Conservation (phyloP, 2,329 filamentous ascomycete genomes). For the Aspergillus ustus region DNA sequence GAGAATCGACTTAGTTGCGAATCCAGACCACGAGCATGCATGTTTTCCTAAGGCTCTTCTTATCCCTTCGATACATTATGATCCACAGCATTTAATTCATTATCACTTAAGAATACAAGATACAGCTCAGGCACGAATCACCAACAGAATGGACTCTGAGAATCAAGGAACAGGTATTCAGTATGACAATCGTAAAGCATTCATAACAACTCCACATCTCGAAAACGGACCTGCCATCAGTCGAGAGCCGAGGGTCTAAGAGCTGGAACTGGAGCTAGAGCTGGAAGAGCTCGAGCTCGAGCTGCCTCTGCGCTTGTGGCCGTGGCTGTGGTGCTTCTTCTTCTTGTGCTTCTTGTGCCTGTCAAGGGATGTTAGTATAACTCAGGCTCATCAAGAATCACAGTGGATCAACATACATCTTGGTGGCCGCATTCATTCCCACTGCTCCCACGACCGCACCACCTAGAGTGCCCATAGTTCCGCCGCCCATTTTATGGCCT, state of each 20-base stretch:
- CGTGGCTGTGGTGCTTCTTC: slow-evolving; percentile 31
- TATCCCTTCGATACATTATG: neutral
- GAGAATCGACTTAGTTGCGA: neutral
- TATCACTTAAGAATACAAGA: slow-evolving; percentile 11
- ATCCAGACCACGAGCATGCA: neutral
- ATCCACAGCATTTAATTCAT: neutral
- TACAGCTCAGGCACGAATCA: neutral
- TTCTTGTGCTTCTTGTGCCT: slow-evolving; percentile 34
- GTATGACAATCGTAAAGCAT: neutral
- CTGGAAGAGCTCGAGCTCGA: slow-evolving; percentile 26
- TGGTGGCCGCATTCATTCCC: slow-evolving; percentile 35
- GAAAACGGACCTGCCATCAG: neutral
- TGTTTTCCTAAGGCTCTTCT: neutral
- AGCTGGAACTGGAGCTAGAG: slow-evolving; percentile 30
- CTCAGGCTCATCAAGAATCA: neutral
- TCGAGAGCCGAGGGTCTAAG: slow-evolving; percentile 17
- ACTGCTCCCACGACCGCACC: slow-evolving; percentile 40
- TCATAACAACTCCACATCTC: neutral
- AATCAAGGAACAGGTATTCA: neutral
- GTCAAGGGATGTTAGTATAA: slow-evolving; percentile 16
- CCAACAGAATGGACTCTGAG: neutral
- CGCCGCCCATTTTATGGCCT: slow-evolving; percentile 42
- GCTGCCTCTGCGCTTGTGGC: slow-evolving; percentile 22
- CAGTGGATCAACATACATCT: slow-evolving; percentile 30
- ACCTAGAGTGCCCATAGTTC: slow-evolving; percentile 37